These are phyloP conservation scores for Eleusine indica DNA, from an alignment of 176 grass and related monocot genomes.

Conservation along the genomic window DNA sequence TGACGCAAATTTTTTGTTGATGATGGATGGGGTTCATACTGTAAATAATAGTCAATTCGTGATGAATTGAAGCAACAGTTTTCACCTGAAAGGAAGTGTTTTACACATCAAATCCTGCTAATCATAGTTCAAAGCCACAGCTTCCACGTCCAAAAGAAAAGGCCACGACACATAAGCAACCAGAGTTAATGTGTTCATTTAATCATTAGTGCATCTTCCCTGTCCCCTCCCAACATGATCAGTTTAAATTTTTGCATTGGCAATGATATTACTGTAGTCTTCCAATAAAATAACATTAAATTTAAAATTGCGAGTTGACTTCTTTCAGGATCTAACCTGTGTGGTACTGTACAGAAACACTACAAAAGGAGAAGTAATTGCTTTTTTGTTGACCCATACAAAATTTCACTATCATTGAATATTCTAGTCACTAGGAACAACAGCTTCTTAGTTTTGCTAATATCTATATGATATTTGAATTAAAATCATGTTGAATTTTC, in stretches of 20 bases:
- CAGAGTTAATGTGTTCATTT: conserved; percentile 21
- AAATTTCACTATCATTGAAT: conserved; percentile 6
- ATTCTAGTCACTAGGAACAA: background rate
- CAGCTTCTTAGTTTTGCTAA: background rate
- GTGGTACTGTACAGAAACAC: background rate
- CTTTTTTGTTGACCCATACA: background rate
- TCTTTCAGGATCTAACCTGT: background rate
- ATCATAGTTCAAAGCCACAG: background rate
- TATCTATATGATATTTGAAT: background rate
- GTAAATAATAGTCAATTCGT: conserved; percentile 79
- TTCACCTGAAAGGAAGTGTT: conserved; percentile 52
- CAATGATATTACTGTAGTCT: background rate
- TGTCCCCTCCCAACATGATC: conserved; percentile 3
- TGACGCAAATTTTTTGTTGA: conserved; percentile 90
- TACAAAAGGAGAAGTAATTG: background rate
- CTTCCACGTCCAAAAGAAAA: background rate
- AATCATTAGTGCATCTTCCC: conserved; percentile 10
- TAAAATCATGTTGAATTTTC: background rate
- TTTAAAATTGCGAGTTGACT: background rate
- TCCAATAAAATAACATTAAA: conserved; percentile 6
- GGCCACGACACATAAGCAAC: background rate
- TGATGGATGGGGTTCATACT: conserved; percentile 97
- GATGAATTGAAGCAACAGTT: conserved; percentile 98
- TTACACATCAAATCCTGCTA: conserved; percentile 22
- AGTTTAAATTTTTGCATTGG: conserved; percentile 8